Evolutionary conservation across 2,329 filamentous ascomycete genomes (phyloP), one percentile per base, ranked within the genome.

Genomic region (Bimuria novae-zelandiae): DNA sequence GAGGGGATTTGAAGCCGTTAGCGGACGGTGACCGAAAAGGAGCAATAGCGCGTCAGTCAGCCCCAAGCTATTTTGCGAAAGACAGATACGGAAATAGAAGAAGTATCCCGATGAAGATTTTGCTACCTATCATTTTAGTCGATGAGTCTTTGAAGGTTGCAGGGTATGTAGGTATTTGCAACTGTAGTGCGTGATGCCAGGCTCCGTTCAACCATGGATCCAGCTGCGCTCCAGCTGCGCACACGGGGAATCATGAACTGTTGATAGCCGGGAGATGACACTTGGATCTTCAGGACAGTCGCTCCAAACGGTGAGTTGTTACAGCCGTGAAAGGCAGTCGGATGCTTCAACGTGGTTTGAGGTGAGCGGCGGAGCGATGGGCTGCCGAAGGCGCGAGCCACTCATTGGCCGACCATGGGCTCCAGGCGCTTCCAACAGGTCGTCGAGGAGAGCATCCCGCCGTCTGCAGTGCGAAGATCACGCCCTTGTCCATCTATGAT

Each of bases 321-420:
- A 47, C 32, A 47, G 44, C 33, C 22, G 44, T 19, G n/a, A 47
- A 4, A 30, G 30, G 30, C 22, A 17, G 14, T 25, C 30, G 42
- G 17, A 23, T 46, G 30, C 43, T 46, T 46, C 43, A 46, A 25
- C 16, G 43, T 36, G 43, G 43, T 46, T 46, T 46, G 43, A 46
- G 43, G 21, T 25, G 43, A 17, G 16, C 19, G 14, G 29, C 22
- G 32, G 44, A 47, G 44, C 32, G 43, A n/a, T n/a, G 2, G 8
- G 11, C 22, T 29, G 32, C 32, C 33, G 33, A 30, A 27, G 11
- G 22, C 22, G n/a, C 33, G 10, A 21, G 14, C 43, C 32, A 36
- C 30, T 46, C 19, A 36, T 46, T 47, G 43, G 30, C n/a, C 22
- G 11, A 12, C 6, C 4, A 21, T 17, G 21, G 4, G n/a, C n/a